Base-by-base conservation (phyloP, 768 basidiomycete genomes). In the Phlegmacium glaucopus region DNA sequence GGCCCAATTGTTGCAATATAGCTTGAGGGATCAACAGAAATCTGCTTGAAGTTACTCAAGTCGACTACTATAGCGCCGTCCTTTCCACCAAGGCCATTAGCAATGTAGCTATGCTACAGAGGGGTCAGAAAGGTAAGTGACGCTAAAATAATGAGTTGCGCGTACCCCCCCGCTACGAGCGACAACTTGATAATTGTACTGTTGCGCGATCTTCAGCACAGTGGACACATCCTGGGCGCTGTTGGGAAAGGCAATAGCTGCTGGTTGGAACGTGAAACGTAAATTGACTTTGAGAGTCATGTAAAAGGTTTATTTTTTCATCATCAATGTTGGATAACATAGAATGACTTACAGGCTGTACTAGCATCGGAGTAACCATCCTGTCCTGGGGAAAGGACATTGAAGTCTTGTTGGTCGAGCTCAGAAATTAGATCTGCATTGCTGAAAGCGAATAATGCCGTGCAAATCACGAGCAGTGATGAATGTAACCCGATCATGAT, bases 121-220 rank as follows among this genome's bases (percentile, higher is more conserved):
- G 34, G 13, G 17, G 17, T 16, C 11, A 18, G n/a, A 15, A 26
- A 40, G 0, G n/a, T 38, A 37, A 36, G 18, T 17, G 15, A 16
- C 27, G 15, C 10, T 18, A 8, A 12, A 30, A n/a, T 41, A 39
- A 16, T 38, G 30, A 30, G 64, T 59, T n/a, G 22, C 3, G 67
- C 67, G 39, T 74, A 77, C 49, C 49, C 72, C 73, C 36, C 73
- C 73, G 45, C 71, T 71, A 17, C 71, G 64, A 15, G 73, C 68
- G 8, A 66, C 65, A 2, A 72, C 65, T 16, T 61, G 55, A 42
- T 62, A 57, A 7, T 58, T 59, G 15, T 62, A 53, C 8, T 56
- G 56, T 2, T 42, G 42, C 11, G 60, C 69, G 6, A 61, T 58
- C n/a, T 58, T 52, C 18, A 70, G 50, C 4, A 62, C 58, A 9